Percentiles rank a stretch among this genome's conserved stretches.
Evolutionary conservation across 2,329 filamentous ascomycete species (phyloP).

Genomic region (Aschersonia sp.): DNA sequence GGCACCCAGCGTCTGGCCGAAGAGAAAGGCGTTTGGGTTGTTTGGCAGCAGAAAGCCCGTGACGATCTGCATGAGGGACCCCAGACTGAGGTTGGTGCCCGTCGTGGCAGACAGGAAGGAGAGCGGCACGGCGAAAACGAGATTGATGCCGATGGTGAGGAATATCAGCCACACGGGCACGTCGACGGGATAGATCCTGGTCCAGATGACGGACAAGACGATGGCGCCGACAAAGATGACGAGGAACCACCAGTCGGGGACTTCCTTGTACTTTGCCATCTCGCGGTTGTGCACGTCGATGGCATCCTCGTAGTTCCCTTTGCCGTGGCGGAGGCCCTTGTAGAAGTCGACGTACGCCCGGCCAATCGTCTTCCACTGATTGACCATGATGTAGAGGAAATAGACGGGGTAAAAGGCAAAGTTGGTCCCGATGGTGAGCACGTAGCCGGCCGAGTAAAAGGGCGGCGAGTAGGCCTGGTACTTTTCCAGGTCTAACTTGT

Average conservation of each 20-base stretch:
- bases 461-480: slow-evolving; percentile 29
- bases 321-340: slow-evolving; percentile 21
- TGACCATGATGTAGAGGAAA: slow-evolving; percentile 26
- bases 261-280: slow-evolving; percentile 27
- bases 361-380: slow-evolving; percentile 13
- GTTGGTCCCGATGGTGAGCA: slow-evolving; percentile 25
- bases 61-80: slow-evolving; percentile 26
- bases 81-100: slow-evolving; percentile 26
- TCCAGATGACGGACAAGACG: slow-evolving; percentile 15
- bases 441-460: slow-evolving; percentile 27
- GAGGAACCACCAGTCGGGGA: slow-evolving; percentile 33
- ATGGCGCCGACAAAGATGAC: slow-evolving; percentile 18
- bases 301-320: slow-evolving; percentile 23
- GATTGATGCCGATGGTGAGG: slow-evolving; percentile 21
- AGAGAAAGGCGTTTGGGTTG: slow-evolving; percentile 12
- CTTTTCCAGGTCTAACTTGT: slow-evolving; percentile 19
- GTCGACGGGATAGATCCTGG: slow-evolving; percentile 13
- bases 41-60: slow-evolving; percentile 12
- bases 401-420: slow-evolving; percentile 29
- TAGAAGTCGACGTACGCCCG: slow-evolving; percentile 24
- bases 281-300: slow-evolving; percentile 24
- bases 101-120: slow-evolving; percentile 29
- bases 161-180: slow-evolving; percentile 25
- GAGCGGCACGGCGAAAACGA: slow-evolving; percentile 27
- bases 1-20: slow-evolving; percentile 10